Conservation (phyloP, 805 yeast genomes). For the Yamadazyma endophytica region DNA sequence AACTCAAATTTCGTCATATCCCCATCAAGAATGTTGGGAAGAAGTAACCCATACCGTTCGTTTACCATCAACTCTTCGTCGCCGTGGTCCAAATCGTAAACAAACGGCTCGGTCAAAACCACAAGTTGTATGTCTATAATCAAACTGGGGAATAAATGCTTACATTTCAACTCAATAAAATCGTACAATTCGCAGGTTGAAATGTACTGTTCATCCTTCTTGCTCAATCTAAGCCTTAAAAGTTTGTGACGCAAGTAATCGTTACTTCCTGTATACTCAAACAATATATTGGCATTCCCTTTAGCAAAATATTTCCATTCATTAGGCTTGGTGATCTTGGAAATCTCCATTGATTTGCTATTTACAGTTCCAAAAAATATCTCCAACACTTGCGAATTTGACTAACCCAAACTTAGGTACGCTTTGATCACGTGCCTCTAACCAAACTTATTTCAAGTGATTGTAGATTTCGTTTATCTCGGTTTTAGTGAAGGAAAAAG, state of each 20-base stretch:
- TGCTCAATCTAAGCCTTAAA: slow-evolving; percentile 32
- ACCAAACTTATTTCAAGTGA: too few species aligned
- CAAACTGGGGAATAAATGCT: slow-evolving; percentile 23
- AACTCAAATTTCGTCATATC: slow-evolving; percentile 21
- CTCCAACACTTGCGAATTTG: too few species aligned
- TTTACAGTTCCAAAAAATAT: neutral
- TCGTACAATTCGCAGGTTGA: slow-evolving; percentile 38
- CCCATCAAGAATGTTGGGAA: slow-evolving; percentile 38
- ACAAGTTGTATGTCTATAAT: slow-evolving; percentile 30
- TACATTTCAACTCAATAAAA: slow-evolving; percentile 34
- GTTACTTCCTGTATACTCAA: slow-evolving; percentile 34
- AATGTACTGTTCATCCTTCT: slow-evolving; percentile 31
- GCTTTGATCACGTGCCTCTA: too few species aligned
- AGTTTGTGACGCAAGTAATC: slow-evolving; percentile 31
- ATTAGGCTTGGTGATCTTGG: slow-evolving; percentile 25
- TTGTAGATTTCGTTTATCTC: too few species aligned
- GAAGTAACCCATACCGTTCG: slow-evolving; percentile 41
- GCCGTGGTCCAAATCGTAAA: slow-evolving; percentile 19
- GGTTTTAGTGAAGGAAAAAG: slow-evolving; percentile 6
- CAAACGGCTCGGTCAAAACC: slow-evolving; percentile 26
- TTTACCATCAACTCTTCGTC: slow-evolving; percentile 27
- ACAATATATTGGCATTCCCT: slow-evolving; percentile 49
- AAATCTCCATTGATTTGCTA: slow-evolving; percentile 27
- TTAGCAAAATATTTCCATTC: slow-evolving; percentile 45
- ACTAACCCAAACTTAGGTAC: too few species aligned